These are phyloP conservation scores for Fusarium phyllophilum DNA, from an alignment of 2,329 filamentous ascomycete species.

Conservation along the genomic window DNA sequence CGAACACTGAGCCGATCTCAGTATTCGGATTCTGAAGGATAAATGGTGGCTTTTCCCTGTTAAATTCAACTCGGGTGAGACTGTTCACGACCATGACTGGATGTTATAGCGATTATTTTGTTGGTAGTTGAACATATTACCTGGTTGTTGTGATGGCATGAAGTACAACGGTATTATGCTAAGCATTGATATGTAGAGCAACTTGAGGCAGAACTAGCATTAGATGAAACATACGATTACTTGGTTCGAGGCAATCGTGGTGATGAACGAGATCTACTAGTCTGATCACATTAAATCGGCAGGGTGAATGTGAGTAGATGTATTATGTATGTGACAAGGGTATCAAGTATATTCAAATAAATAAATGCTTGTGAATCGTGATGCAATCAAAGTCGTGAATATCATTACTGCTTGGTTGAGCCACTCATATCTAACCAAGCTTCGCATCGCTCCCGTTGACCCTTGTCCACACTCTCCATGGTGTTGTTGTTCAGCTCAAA, in stretches of 20 bases:
- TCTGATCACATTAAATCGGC: not conserved
- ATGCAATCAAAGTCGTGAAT: not conserved
- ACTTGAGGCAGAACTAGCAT: constrained; percentile 5
- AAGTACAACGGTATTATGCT: constrained; percentile 3
- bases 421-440: constrained; percentile 55
- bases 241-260: not conserved
- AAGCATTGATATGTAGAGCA: constrained; percentile 11
- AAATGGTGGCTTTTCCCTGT: not conserved
- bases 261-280: not conserved
- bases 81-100: not conserved
- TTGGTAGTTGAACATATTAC: not conserved
- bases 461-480: constrained; percentile 52
- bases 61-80: not conserved
- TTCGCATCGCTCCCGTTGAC: constrained; percentile 51
- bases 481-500: constrained; percentile 52
- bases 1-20: constrained; percentile 48
- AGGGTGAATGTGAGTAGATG: not conserved
- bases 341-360: constrained; percentile 21
- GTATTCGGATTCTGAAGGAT: constrained; percentile 23
- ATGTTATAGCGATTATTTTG: not conserved
- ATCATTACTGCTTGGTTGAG: constrained; percentile 40
- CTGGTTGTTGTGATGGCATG: not conserved
- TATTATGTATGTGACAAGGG: constrained; percentile 14
- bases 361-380: not conserved
- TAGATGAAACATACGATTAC: not conserved